A percentile compares a stretch with the other conserved stretches of the same genome.
These are phyloP conservation scores for Aleurites moluccanus DNA, from an alignment of 441 rosid genomes.

Conservation along the genomic window DNA sequence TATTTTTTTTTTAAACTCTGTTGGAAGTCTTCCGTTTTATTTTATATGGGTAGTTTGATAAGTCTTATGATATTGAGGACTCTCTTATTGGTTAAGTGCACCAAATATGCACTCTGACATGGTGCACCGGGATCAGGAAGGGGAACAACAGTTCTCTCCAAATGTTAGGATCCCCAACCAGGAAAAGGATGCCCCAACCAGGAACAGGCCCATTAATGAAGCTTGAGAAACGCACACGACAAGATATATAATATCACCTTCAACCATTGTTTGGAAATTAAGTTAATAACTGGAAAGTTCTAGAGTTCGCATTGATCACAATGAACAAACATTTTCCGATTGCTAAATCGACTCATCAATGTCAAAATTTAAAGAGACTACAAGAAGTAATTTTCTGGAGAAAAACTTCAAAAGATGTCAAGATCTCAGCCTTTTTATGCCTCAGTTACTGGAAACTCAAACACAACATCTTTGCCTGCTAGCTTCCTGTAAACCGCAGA, in stretches of 20 bases:
- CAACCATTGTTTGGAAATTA: not conserved
- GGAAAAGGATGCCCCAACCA: too few relatives aligned
- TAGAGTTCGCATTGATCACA: not conserved
- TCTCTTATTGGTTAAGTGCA: too few relatives aligned
- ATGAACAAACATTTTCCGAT: not conserved
- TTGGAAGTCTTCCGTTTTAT: too few relatives aligned
- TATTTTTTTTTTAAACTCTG: too few relatives aligned
- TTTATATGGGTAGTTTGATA: too few relatives aligned
- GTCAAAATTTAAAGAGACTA: constrained; percentile 31
- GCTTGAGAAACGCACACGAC: too few relatives aligned
- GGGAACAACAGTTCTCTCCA: too few relatives aligned
- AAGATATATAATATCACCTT: not conserved
- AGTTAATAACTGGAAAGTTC: not conserved
- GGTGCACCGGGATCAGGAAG: too few relatives aligned
- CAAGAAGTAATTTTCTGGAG: not conserved
- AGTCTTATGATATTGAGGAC: too few relatives aligned
- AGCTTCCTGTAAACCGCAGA: constrained; percentile 77
- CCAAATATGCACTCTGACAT: too few relatives aligned
- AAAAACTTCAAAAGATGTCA: constrained; percentile 15
- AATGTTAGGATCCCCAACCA: too few relatives aligned
- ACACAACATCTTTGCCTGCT: constrained; percentile 67
- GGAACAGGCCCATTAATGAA: too few relatives aligned
- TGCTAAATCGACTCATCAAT: constrained; percentile 15
- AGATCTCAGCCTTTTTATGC: constrained; percentile 28
- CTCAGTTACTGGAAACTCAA: constrained; percentile 60